Base-by-base conservation (phyloP, 2,329 filamentous ascomycete genomes). In the Trichothecium roseum region DNA sequence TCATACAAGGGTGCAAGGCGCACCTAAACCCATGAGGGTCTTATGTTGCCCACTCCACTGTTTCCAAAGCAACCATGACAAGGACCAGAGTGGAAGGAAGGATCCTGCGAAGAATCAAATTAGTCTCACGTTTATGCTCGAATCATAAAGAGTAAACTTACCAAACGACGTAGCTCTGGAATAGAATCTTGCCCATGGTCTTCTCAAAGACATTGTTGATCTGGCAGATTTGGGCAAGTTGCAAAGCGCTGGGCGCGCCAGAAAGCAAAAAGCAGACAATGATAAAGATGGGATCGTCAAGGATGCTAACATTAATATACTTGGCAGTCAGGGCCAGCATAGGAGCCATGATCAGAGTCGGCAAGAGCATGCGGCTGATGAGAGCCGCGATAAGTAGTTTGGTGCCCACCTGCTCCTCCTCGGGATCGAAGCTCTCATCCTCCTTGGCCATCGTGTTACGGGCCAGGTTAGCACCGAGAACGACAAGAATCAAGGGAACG, bases 181-280 rank as follows among this genome's bases (percentile, higher is more conserved):
- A 36, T 7, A 39, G 28, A 26, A 36, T 36, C 16, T 17, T 30
- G 24, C 84, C 84, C 88, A 98, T 96, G 33, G 91, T 86, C 14
- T 81, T 78, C 67, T 96, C 89, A 57, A 86, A 98, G 8, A 98
- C 91, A 43, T 82, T 82, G 60, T 98, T 98, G 63, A 96, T 84
- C 69, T 96, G 91, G 63, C 91, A 98, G 41, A 98, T 98, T 63
- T 98, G 91, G 6, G 91, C 89, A 52, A 98, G 66, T 62, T 98
- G 91, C 44, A 98, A 68, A 18, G 91, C 91, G 43, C 83, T 93
- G 5, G 91, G 91, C 3, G 91, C 91, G 26, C 91, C 91, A 0
- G 86, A 89, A 45, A 98, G 81, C 44, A 98, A 68, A 71, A 96
- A 98, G 62, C 88, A 95, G 26, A 98, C 91, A 46, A 98, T 85